A percentile compares a stretch with the other conserved stretches of the same genome.
Conservation (phyloP, 2,329 filamentous ascomycete species). For the Aureobasidium sp. region DNA sequence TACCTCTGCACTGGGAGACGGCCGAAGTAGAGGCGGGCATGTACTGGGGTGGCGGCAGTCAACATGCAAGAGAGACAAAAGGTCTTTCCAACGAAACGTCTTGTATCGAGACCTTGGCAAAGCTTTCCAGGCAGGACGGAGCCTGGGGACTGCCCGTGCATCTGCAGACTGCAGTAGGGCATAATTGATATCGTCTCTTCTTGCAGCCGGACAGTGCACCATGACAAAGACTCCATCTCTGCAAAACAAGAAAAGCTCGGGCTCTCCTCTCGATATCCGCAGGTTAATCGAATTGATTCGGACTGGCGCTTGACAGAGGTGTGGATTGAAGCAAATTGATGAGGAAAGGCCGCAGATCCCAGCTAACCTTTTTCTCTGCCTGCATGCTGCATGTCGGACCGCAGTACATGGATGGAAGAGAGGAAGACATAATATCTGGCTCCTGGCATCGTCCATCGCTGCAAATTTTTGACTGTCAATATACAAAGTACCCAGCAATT, state of each 20-base stretch:
- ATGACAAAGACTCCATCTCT: slow-evolving; percentile 1
- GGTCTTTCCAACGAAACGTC: background rate
- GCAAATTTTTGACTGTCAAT: too few species aligned
- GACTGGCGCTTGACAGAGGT: background rate
- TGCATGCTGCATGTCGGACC: background rate
- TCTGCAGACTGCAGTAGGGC: background rate
- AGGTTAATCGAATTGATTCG: background rate
- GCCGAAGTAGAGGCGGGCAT: background rate
- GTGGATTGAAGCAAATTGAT: background rate
- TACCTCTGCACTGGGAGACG: background rate
- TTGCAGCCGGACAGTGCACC: background rate
- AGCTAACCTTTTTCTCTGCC: background rate
- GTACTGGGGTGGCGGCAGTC: background rate
- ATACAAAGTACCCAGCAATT: too few species aligned
- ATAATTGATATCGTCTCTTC: background rate
- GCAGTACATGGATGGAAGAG: background rate
- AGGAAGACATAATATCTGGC: background rate
- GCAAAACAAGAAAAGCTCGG: background rate
- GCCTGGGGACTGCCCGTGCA: background rate
- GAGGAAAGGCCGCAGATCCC: background rate
- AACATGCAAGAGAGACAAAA: slow-evolving; percentile 7
- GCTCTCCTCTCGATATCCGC: background rate
- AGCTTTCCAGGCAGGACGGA: background rate
- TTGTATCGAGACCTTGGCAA: background rate
- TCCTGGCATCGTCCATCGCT: background rate